These are phyloP conservation scores for Sphaerostilbella broomeana DNA, from an alignment of 2,329 filamentous ascomycete species.

Conservation along the genomic window DNA sequence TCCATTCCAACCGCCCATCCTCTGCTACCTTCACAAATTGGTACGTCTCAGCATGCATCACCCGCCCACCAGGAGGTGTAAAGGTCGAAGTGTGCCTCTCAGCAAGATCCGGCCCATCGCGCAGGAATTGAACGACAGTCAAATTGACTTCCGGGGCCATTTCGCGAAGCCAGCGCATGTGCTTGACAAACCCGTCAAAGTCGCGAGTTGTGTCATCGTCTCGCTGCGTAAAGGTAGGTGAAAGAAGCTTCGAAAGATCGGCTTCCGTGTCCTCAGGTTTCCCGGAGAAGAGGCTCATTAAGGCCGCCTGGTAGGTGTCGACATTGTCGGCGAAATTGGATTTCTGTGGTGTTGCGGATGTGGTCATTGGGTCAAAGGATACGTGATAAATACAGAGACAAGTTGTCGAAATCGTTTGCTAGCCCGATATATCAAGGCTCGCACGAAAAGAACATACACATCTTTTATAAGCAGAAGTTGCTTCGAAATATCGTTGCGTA, in stretches of 20 bases:
- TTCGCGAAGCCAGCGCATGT: conserved; percentile 12
- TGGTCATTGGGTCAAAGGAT: no score
- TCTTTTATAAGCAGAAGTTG: no score
- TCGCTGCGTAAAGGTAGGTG: conserved; percentile 3
- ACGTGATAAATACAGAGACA: no score
- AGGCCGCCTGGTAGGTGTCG: conserved; percentile 11
- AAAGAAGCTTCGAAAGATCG: conserved; percentile 9
- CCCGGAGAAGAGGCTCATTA: conserved; percentile 12
- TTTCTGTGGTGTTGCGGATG: not conserved
- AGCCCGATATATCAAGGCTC: no score
- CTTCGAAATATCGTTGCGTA: no score
- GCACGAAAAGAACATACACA: no score
- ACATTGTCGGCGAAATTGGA: conserved; percentile 11
- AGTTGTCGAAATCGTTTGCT: no score
- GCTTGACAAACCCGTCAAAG: conserved; percentile 10
- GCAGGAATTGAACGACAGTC: conserved; percentile 11
- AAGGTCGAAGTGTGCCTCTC: conserved; percentile 9
- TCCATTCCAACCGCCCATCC: conserved; percentile 11
- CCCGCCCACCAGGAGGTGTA: conserved; percentile 6
- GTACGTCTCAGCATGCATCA: conserved; percentile 8
- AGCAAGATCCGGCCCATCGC: conserved; percentile 11
- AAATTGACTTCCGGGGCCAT: conserved; percentile 8
- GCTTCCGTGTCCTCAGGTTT: conserved; percentile 8
- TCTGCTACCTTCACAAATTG: conserved; percentile 12
- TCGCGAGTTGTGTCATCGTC: conserved; percentile 5